Base-by-base conservation (phyloP, 2,329 filamentous ascomycete genomes). In the Aspergillus sp. region DNA sequence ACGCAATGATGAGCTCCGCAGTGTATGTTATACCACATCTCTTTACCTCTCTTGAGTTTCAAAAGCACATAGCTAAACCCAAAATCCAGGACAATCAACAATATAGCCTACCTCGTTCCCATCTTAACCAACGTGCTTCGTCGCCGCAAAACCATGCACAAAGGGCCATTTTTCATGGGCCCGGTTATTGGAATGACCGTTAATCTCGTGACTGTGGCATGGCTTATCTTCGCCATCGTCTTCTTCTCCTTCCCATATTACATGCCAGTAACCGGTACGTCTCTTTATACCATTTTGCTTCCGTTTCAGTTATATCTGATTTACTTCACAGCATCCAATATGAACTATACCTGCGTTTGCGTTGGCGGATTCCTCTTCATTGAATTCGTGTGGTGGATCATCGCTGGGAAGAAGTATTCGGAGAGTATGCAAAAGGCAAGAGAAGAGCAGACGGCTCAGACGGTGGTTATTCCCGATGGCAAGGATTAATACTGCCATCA, bases 381-480 rank as follows among this genome's bases (percentile, higher is more conserved):
- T 7, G 61, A 64, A 39, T 43, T 66, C 2, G 48, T 45, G 0
- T 74, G 70, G 71, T 74, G 70, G 69, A 40, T 71, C n/a, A 59
- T 71, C 40, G 68, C 61, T 1, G 66, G 69, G 5, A 60, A 57
- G 38, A 54, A 56, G 26, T 73, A 70, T 33, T 67, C 65, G 5
- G 55, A 60, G 42, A 62, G 56, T 32, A 69, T 73, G 51, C 57
- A 61, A 19, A 63, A 66, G 40, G 58, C 54, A 7, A 52, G 46
- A 88, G 48, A 95, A 73, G 65, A 94, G 12, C 27, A 47, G 12
- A 47, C 48, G 36, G 46, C 44, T 13, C 12, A 12, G 19, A 36
- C 48, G 8, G 33, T 36, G 13, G 37, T 47, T n/a, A 39, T 53
- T 37, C 40, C 52, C 42, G 48, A 51, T n/a, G 37, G 43, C 38